phyloP scores from a whole-genome alignment of 768 basidiomycete species.

The Psilocybe subaeruginosa region DNA sequence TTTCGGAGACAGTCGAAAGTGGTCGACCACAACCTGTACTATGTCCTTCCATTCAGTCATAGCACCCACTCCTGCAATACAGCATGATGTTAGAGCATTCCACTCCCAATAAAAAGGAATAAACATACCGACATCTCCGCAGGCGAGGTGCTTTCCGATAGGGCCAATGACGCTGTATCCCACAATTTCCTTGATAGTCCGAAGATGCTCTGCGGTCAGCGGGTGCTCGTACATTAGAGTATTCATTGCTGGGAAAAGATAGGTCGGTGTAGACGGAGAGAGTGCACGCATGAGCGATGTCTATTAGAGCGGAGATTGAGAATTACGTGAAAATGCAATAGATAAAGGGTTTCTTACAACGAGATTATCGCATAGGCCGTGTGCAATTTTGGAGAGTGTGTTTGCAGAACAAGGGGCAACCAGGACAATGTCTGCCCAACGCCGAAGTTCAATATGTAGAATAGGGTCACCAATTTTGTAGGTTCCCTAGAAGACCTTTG shows the following conservation, averaged over 20 bases:
- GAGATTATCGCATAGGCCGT: conserved; percentile 89
- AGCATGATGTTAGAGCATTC: not conserved
- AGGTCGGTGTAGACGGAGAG: conserved; percentile 82
- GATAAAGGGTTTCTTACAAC: conserved; percentile 48
- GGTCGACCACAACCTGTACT: conserved; percentile 68
- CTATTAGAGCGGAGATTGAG: conserved; percentile 32
- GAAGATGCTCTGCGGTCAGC: conserved; percentile 83
- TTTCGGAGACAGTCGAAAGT: conserved; percentile 37
- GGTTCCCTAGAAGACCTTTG: conserved; percentile 49
- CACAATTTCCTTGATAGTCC: conserved; percentile 72
- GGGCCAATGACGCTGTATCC: conserved; percentile 86
- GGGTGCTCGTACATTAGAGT: conserved; percentile 98
- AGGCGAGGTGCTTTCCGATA: conserved; percentile 85
- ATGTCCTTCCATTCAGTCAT: conserved; percentile 98
- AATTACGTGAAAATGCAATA: not conserved
- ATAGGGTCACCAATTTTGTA: conserved; percentile 89
- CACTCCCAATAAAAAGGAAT: not conserved
- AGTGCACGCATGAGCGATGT: conserved; percentile 85
- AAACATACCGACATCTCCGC: conserved; percentile 84
- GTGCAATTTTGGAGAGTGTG: conserved; percentile 90
- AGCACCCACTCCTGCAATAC: conserved; percentile 74
- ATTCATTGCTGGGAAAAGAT: conserved; percentile 98
- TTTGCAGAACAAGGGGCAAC: conserved; percentile 98
- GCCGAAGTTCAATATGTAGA: conserved; percentile 90
- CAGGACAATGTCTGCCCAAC: conserved; percentile 96